phyloP scores from a whole-genome alignment of 306 rosid species.

The Corylus heterophylla region DNA sequence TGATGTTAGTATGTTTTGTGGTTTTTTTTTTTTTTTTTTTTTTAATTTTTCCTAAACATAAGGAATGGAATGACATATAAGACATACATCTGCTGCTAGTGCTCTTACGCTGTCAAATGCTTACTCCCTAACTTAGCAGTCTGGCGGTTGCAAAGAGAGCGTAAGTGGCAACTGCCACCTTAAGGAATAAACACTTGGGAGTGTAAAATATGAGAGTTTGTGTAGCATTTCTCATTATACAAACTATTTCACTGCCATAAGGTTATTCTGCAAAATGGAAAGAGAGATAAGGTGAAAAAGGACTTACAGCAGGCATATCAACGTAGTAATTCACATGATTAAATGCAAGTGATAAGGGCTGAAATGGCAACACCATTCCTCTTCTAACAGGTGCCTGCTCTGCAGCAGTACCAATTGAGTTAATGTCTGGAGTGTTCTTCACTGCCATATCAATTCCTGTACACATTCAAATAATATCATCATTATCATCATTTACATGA shows the following conservation, averaged over 20 bases:
- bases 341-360: constrained; percentile 52
- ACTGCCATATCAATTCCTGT: constrained; percentile 30
- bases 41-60: no score
- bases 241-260: not conserved
- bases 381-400: constrained; percentile 25
- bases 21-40: no score
- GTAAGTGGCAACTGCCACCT: no score
- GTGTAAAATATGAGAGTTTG: no score
- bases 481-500: not conserved
- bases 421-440: constrained; percentile 23
- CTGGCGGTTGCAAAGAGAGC: no score
- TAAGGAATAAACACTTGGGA: no score
- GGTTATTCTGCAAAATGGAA: not conserved
- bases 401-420: constrained; percentile 29
- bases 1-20: no score
- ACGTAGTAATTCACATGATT: constrained; percentile 50
- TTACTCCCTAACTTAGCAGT: no score
- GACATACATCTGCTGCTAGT: no score
- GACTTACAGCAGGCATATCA: constrained; percentile 49
- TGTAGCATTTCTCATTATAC: not conserved
- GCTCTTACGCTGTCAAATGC: no score
- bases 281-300: constrained; percentile 17
- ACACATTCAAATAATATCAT: not conserved
- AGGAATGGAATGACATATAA: no score
- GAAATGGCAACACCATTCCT: constrained; percentile 56